phyloP scores from a whole-genome alignment of 106 monocot genomes.

The Dioscorea zingiberensis region DNA sequence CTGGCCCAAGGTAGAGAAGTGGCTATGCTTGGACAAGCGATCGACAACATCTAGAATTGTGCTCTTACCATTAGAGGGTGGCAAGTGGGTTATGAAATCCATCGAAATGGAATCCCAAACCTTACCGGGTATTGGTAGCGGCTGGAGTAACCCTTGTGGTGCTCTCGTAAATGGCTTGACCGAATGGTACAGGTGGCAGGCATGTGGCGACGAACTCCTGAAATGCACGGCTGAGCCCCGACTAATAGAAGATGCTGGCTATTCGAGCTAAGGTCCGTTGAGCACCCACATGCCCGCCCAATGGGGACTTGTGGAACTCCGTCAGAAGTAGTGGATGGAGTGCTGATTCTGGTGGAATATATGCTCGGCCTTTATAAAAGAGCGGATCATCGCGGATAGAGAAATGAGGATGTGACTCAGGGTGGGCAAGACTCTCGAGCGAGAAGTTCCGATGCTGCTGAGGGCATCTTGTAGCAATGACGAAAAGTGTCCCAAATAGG shows the following conservation, averaged over 20 bases:
- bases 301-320: background rate
- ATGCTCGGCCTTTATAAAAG: background rate
- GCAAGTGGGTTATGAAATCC: background rate
- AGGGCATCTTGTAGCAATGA: background rate
- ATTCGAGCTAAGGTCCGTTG: background rate
- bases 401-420: background rate
- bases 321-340: background rate
- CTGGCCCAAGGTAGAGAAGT: background rate
- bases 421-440: background rate
- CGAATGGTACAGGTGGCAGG: background rate
- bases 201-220: too few species aligned
- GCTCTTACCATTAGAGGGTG: background rate
- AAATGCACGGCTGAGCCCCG: background rate
- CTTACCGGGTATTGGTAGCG: background rate
- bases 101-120: too few species aligned
- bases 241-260: background rate
- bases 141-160: background rate
- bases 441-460: background rate
- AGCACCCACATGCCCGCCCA: background rate
- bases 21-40: background rate
- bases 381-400: background rate
- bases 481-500: background rate
- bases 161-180: background rate
- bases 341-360: background rate
- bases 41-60: conserved; percentile 5